A percentile compares a stretch with the other conserved stretches of the same genome.
These are phyloP conservation scores for Sporisorium iseilematis-ciliati DNA, from an alignment of 1,284 basidiomycete genomes.

Conservation along the genomic window DNA sequence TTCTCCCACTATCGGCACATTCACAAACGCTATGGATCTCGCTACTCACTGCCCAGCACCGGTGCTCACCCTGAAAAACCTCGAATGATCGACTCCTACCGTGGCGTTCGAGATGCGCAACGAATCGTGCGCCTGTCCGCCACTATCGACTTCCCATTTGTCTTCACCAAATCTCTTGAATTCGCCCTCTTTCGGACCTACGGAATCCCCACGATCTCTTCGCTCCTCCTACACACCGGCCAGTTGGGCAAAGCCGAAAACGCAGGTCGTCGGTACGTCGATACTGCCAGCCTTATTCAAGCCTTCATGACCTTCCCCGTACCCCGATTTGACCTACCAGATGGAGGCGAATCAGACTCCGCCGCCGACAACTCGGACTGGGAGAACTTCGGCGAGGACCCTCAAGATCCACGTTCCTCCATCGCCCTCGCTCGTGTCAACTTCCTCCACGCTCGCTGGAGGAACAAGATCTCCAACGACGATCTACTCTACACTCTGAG, in stretches of 20 bases:
- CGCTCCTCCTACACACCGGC: slow-evolving; percentile 42
- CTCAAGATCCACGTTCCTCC: slow-evolving; percentile 39
- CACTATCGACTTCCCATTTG: slow-evolving; percentile 25
- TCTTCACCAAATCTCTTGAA: slow-evolving; percentile 40
- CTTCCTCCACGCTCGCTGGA: slow-evolving; percentile 43
- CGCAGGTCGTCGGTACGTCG: slow-evolving; percentile 35
- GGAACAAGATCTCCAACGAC: slow-evolving; percentile 49
- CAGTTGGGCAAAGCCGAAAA: slow-evolving; percentile 44
- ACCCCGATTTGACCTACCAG: slow-evolving; percentile 75
- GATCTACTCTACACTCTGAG: slow-evolving; percentile 53
- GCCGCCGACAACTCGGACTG: slow-evolving; percentile 6
- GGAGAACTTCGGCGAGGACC: slow-evolving; percentile 39
- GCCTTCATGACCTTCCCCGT: slow-evolving; percentile 76
- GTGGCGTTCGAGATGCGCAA: slow-evolving; percentile 44
- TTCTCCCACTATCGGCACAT: slow-evolving; percentile 25
- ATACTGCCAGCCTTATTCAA: slow-evolving; percentile 59
- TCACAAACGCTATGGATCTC: slow-evolving; percentile 35
- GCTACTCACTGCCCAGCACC: slow-evolving; percentile 25
- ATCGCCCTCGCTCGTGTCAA: slow-evolving; percentile 51
- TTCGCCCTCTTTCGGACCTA: slow-evolving; percentile 52
- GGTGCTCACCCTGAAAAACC: slow-evolving; percentile 23
- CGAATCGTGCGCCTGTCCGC: slow-evolving; percentile 36
- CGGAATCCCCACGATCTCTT: slow-evolving; percentile 50
- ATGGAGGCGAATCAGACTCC: slow-evolving; percentile 18
- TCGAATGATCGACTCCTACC: slow-evolving; percentile 49